Percentiles rank a stretch among this genome's conserved stretches.
Conservation (phyloP, 257 asterid species). For the Galeopsis tetrahit region DNA sequence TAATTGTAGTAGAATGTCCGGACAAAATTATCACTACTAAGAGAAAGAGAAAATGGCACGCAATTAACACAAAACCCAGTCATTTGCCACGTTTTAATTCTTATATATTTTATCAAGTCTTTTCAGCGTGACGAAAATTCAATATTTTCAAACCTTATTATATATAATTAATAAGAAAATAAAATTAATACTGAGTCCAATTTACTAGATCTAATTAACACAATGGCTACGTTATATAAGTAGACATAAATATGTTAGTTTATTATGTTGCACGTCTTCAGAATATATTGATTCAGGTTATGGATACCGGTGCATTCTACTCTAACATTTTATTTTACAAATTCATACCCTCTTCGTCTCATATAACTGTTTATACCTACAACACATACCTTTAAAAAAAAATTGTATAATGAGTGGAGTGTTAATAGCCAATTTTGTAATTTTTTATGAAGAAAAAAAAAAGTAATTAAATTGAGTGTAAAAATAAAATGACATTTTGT, state of each 20-base stretch:
- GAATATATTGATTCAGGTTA: neutral
- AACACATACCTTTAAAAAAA: no score
- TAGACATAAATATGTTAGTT: neutral
- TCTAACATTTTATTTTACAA: no score
- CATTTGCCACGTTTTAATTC: conserved; percentile 25
- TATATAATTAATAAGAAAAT: neutral
- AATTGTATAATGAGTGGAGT: no score
- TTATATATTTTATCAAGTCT: no score
- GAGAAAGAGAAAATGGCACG: neutral
- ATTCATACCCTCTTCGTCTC: no score
- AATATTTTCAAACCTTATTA: conserved; percentile 17
- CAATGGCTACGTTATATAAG: neutral
- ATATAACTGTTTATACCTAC: no score
- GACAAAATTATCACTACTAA: neutral
- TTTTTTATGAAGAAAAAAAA: no score
- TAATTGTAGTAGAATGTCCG: neutral
- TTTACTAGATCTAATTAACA: neutral
- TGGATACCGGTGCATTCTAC: neutral
- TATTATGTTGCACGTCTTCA: neutral
- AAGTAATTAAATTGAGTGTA: no score
- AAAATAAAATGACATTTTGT: no score
- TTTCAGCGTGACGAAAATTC: conserved; percentile 36
- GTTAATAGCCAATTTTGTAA: no score
- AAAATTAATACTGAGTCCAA: conserved; percentile 21
- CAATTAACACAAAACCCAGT: neutral